Evolutionary conservation across 2,329 filamentous ascomycete species (phyloP).

Genomic region (Cladobotryum mycophilum): DNA sequence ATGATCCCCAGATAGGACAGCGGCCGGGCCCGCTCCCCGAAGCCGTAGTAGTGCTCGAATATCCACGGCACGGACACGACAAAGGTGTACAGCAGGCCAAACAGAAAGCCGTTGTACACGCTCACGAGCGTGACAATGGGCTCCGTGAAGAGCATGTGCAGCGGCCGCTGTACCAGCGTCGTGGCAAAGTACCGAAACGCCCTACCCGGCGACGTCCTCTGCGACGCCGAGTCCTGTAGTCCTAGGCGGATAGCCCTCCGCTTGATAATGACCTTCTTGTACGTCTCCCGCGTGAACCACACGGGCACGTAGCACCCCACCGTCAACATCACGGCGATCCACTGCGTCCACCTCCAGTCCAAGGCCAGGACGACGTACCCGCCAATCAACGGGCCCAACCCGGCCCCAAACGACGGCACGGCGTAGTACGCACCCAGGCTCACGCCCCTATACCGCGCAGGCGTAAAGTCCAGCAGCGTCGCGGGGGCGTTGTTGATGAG

Average conservation of each 20-base stretch:
- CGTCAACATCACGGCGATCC: constrained; percentile 32
- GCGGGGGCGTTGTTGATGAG: constrained; percentile 57
- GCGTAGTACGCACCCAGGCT: constrained; percentile 60
- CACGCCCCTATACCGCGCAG: constrained; percentile 43
- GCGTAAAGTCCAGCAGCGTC: constrained; percentile 57
- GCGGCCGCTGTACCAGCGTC: constrained; percentile 53
- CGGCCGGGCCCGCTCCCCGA: constrained; percentile 53
- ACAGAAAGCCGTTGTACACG: constrained; percentile 60
- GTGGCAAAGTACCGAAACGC: constrained; percentile 27
- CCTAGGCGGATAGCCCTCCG: constrained; percentile 35
- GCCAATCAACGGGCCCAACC: constrained; percentile 56
- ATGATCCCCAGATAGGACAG: constrained; percentile 63
- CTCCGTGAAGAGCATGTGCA: constrained; percentile 63
- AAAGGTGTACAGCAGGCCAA: constrained; percentile 53
- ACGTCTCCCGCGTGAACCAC: constrained; percentile 55
- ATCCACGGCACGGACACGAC: constrained; percentile 61
- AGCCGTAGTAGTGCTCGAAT: constrained; percentile 54
- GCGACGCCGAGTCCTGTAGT: constrained; percentile 20
- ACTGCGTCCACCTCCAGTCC: constrained; percentile 58
- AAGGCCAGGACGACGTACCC: constrained; percentile 59
- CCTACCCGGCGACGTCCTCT: constrained; percentile 18
- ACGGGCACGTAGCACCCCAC: constrained; percentile 51
- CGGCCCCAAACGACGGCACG: constrained; percentile 60
- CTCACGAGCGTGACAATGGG: constrained; percentile 62
- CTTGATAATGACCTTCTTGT: constrained; percentile 51